A percentile compares a stretch with the other conserved stretches of the same genome.
Evolutionary conservation across 768 basidiomycete species (phyloP).

Genomic region (Boletus rubescentipes): DNA sequence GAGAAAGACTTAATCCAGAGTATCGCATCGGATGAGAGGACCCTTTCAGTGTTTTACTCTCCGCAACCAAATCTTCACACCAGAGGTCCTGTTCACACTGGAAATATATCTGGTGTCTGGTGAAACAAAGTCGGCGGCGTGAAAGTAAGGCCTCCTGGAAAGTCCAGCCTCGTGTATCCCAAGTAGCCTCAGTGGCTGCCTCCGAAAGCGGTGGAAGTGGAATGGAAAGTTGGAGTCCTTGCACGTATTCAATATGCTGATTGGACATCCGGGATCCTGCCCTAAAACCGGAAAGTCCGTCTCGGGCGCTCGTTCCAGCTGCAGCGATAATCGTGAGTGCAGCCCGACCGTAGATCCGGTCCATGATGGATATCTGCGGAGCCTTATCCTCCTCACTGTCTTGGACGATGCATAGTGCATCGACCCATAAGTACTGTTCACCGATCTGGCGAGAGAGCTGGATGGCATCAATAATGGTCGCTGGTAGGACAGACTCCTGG

Average conservation of each 20-base stretch:
- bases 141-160: conserved; percentile 23
- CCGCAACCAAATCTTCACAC: conserved; percentile 24
- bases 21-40: conserved; percentile 9
- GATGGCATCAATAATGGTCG: conserved; percentile 24
- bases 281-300: conserved; percentile 13
- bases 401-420: conserved; percentile 25
- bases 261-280: conserved; percentile 8
- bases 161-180: conserved; percentile 26
- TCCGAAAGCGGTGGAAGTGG: conserved; percentile 16
- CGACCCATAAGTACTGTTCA: conserved; percentile 27
- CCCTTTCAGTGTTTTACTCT: conserved; percentile 3
- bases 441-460: conserved; percentile 14
- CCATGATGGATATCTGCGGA: conserved; percentile 19
- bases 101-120: conserved; percentile 22
- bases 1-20: background rate
- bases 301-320: conserved; percentile 8
- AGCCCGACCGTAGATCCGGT: conserved; percentile 17
- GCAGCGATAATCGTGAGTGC: conserved; percentile 22
- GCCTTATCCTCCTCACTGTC: conserved; percentile 20
- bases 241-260: conserved; percentile 19
- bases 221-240: conserved; percentile 22
- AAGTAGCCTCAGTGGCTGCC: conserved; percentile 4
- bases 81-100: conserved; percentile 20
- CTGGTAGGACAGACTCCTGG: background rate
- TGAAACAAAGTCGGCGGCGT: conserved; percentile 22